phyloP scores from a whole-genome alignment of 2,329 filamentous ascomycete genomes.

The Trichoderma koningii region DNA sequence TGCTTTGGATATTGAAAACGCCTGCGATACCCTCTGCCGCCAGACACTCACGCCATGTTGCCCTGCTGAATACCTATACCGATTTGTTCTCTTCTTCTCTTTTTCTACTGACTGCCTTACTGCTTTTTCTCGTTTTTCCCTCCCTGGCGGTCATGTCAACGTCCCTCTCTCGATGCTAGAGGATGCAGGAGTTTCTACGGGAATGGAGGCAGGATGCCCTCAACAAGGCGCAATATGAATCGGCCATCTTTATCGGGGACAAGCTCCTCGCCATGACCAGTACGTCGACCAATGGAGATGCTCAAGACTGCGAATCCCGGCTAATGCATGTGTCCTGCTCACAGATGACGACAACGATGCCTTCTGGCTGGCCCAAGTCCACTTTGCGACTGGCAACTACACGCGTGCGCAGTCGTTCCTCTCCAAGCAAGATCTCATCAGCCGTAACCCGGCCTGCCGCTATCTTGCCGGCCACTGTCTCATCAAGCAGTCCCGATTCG shows the following conservation, averaged over 20 bases:
- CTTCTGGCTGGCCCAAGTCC: constrained; percentile 97
- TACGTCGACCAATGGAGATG: constrained; percentile 48
- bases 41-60: background rate
- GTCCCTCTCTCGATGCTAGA: constrained; percentile 18
- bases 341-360: constrained; percentile 90
- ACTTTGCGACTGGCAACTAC: constrained; percentile 94
- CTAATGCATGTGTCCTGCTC: constrained; percentile 24
- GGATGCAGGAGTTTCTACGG: constrained; percentile 92
- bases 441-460: constrained; percentile 80
- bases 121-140: background rate
- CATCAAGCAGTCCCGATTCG: constrained; percentile 86
- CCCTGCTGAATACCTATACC: constrained; percentile 9
- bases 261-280: constrained; percentile 93
- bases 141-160: background rate
- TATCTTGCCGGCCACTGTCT: constrained; percentile 94
- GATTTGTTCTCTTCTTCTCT: background rate
- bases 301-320: background rate
- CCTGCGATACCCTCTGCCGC: background rate
- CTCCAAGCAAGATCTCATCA: constrained; percentile 77
- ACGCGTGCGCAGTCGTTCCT: constrained; percentile 87
- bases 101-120: background rate
- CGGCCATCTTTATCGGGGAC: constrained; percentile 95
- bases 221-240: constrained; percentile 94
- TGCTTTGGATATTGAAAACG: background rate
- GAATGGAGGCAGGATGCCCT: constrained; percentile 94